Evolutionary conservation across 768 basidiomycete genomes (phyloP), one percentile per base, ranked within the genome.

Genomic region (Boletus edulis): DNA sequence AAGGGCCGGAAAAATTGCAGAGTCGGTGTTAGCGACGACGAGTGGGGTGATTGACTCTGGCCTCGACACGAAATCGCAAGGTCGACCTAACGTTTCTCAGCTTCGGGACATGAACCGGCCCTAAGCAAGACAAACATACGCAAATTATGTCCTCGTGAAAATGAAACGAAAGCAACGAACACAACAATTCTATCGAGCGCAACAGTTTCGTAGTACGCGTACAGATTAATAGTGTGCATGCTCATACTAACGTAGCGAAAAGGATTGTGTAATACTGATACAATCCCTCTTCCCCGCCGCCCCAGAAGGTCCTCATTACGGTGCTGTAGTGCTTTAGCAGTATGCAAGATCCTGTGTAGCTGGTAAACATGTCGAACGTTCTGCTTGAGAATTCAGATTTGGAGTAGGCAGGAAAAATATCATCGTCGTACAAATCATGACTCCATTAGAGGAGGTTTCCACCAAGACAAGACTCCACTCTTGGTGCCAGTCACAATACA

Each of bases 401-500:
- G 29, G n/a, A 18, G 14, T 27, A 49, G 53, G 18, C 37, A 27
- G 20, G 15, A 35, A 27, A 42, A 27, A 57, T 51, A 55, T 51
- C 46, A 59, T 52, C 58, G 13, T 57, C 59, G 14, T 58, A 66
- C 63, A 69, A 46, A 71, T 70, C 55, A 64, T 62, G 67, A 66
- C 20, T 65, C 64, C 50, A 27, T 56, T 14, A 62, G 34, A 34
- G 73, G 68, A 11, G 68, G 69, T 50, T 58, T 74, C 83, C 83
- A 86, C 85, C 85, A 86, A 22, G 74, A 75, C 40, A 86, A 64
- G 34, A 74, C 69, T 2, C 85, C 85, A 17, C 74, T 63, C 60
- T 75, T 79, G 27, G 85, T 85, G 11, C 83, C 84, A 14, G 81
- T 84, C 12, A 86, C 65, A 46, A 86, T 73, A 58, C 75, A 76